Percentiles rank a stretch among this genome's conserved stretches.
Conservation (phyloP, 331 rosid species). For the Telfairia occidentalis region DNA sequence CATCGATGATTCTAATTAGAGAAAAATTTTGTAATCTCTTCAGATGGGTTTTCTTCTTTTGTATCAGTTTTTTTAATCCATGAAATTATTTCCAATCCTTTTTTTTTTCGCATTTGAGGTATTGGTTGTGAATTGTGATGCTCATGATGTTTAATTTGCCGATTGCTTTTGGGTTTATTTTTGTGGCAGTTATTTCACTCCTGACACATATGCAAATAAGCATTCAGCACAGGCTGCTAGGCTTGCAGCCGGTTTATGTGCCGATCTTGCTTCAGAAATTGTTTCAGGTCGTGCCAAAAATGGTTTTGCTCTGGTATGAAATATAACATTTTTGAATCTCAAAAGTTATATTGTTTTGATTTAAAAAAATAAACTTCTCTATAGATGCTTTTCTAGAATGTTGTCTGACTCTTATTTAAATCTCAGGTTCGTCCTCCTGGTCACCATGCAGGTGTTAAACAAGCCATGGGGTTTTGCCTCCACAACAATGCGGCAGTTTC, state of each 20-base stretch:
- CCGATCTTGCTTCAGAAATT: conserved; percentile 76
- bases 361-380: background rate
- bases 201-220: conserved; percentile 94
- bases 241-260: conserved; percentile 93
- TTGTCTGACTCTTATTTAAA: conserved; percentile 13
- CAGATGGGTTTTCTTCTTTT: too few species aligned
- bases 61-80: too few species aligned
- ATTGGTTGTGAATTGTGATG: background rate
- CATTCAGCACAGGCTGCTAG: conserved; percentile 97
- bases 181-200: conserved; percentile 77
- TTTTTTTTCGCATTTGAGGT: background rate
- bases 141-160: background rate
- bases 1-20: too few species aligned
- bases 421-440: conserved; percentile 98
- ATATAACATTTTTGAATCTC: background rate
- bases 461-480: conserved; percentile 98
- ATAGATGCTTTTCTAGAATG: background rate
- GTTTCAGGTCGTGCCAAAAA: conserved; percentile 78
- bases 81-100: too few species aligned
- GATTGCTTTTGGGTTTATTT: conserved; percentile 17
- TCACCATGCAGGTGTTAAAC: conserved; percentile 90
- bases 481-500: conserved; percentile 98
- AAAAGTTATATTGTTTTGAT: background rate
- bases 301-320: conserved; percentile 91
- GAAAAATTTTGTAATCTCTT: too few species aligned